These are phyloP conservation scores for Prunus mongolica DNA, from an alignment of 306 rosid genomes.

Conservation along the genomic window DNA sequence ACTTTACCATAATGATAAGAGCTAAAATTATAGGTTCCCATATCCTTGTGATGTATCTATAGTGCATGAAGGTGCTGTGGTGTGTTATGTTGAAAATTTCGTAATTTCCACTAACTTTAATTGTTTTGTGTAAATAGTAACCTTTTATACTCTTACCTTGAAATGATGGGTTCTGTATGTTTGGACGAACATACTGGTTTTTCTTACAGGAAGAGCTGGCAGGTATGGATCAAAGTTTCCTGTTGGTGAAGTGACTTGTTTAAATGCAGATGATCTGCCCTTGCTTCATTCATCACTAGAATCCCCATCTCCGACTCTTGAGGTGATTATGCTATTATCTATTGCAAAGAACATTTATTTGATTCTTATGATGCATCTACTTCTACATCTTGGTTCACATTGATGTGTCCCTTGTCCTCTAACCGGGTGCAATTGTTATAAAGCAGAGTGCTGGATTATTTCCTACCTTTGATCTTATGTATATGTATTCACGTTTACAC, in stretches of 20 bases:
- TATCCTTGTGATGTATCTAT: not conserved
- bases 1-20: not conserved
- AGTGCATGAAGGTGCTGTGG: not conserved
- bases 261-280: conserved; percentile 58
- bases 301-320: conserved; percentile 67
- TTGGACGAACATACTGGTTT: conserved; percentile 24
- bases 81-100: not conserved
- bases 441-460: conserved; percentile 86
- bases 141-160: conserved; percentile 1
- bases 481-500: conserved; percentile 65
- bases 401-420: conserved; percentile 23
- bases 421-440: conserved; percentile 13
- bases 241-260: conserved; percentile 82
- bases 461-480: conserved; percentile 79
- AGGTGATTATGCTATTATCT: conserved; percentile 44
- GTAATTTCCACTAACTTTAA: not conserved
- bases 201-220: conserved; percentile 87
- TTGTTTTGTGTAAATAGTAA: not conserved
- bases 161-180: not conserved
- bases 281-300: conserved; percentile 75
- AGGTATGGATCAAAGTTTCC: conserved; percentile 88
- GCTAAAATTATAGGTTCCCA: not conserved
- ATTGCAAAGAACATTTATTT: conserved; percentile 12
- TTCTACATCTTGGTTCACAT: not conserved
- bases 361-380: not conserved